Conservation (phyloP, 2,329 filamentous ascomycete genomes). For the Capronia epimyces region DNA sequence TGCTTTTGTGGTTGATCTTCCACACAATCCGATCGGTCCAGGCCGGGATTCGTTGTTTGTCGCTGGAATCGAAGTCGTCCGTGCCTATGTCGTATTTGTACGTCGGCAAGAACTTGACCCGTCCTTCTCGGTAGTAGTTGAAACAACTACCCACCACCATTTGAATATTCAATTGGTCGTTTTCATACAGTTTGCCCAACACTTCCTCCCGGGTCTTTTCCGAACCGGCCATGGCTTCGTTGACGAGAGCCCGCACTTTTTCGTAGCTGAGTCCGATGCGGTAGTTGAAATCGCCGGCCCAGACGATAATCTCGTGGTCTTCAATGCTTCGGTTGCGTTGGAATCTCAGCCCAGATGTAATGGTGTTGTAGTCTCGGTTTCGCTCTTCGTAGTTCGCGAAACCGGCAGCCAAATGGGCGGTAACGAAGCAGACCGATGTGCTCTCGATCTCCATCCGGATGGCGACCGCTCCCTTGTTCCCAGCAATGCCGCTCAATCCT, state of each 20-base stretch:
- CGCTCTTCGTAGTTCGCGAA: slow-evolving; percentile 96
- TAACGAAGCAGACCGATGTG: slow-evolving; percentile 90
- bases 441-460: slow-evolving; percentile 93
- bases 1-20: slow-evolving; percentile 43
- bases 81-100: slow-evolving; percentile 92
- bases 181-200: slow-evolving; percentile 29
- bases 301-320: slow-evolving; percentile 85
- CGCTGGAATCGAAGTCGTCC: slow-evolving; percentile 88
- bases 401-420: slow-evolving; percentile 89
- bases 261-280: slow-evolving; percentile 81
- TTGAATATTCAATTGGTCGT: slow-evolving; percentile 72
- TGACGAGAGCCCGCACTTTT: slow-evolving; percentile 67
- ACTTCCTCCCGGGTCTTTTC: slow-evolving; percentile 68
- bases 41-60: slow-evolving; percentile 85
- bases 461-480: slow-evolving; percentile 95
- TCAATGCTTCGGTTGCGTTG: slow-evolving; percentile 86
- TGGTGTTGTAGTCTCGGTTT: slow-evolving; percentile 87
- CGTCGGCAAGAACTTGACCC: slow-evolving; percentile 82
- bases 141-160: slow-evolving; percentile 92
- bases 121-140: slow-evolving; percentile 83
- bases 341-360: slow-evolving; percentile 79
- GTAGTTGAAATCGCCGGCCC: slow-evolving; percentile 98
- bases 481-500: slow-evolving; percentile 92
- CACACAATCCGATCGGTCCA: slow-evolving; percentile 94
- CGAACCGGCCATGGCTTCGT: slow-evolving; percentile 65